phyloP scores from a whole-genome alignment of 2,329 filamentous ascomycete species.

The Trichoderma polysporum region DNA sequence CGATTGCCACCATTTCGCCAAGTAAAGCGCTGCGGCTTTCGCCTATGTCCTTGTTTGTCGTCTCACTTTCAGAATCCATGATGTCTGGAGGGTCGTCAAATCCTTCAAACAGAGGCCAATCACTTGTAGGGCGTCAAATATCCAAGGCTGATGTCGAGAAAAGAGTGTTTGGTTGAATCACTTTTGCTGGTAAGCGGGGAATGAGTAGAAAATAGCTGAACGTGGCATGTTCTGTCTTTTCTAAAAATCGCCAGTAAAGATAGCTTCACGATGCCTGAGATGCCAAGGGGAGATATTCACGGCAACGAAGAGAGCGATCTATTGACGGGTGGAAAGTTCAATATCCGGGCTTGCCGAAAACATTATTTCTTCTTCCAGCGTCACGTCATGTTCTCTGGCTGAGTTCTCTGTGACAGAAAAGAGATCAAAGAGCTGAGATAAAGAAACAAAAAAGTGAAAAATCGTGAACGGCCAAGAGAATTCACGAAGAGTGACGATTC shows the following conservation, averaged over 20 bases:
- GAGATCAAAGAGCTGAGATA: neutral
- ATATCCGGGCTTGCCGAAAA: neutral
- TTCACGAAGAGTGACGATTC: slow-evolving; percentile 5
- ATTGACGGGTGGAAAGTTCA: neutral
- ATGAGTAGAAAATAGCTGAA: neutral
- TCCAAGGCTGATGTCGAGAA: neutral
- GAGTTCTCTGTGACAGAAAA: neutral
- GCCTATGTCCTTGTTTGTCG: slow-evolving; percentile 23
- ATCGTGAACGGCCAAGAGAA: neutral
- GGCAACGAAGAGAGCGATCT: neutral
- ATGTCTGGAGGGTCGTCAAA: neutral
- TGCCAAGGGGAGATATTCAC: neutral
- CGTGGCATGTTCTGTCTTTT: neutral
- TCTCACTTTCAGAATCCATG: slow-evolving; percentile 32
- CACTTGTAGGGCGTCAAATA: neutral
- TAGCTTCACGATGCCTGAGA: neutral
- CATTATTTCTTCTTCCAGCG: neutral
- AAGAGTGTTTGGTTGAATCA: neutral
- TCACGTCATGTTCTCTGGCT: neutral
- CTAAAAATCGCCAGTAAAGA: neutral
- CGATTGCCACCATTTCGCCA: slow-evolving; percentile 33
- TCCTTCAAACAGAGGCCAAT: neutral
- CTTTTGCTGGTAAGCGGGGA: neutral
- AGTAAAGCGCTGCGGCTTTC: slow-evolving; percentile 31
- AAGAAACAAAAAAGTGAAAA: neutral